Evolutionary conservation across 2,329 filamentous ascomycete genomes (phyloP), one percentile per base, ranked within the genome.

Genomic region (Colletotrichum cereale): DNA sequence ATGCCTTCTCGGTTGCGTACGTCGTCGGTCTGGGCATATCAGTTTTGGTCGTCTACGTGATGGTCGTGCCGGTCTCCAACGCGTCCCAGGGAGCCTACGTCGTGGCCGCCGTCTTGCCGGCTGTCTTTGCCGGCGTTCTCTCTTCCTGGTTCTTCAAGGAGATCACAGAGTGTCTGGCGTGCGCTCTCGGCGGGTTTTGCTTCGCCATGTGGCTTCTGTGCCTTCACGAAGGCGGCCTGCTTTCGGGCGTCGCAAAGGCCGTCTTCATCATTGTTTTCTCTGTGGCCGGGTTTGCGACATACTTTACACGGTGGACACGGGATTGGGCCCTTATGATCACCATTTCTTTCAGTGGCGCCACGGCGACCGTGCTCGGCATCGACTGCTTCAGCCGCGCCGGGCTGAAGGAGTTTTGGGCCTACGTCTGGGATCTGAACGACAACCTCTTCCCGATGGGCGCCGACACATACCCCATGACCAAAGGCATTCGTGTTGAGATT

Each of bases 321-420:
- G 89, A 90, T 14, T 96, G 96, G 80, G 92, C 90, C 2, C 83
- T 97, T 60, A 96, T 98, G 47, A 84, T 85, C 16, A 89, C 89
- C 58, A 94, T 94, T 16, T 89, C 95, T 0, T 97, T 98, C 78
- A 87, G 90, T 5, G 96, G 96, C 10, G 92, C 94, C 4, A 97
- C 94, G 0, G 89, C 89, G 3, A 86, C 92, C 0, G 88, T 97
- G 18, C 82, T 98, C 2, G 96, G 96, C 2, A 93, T 98, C 69
- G 96, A 98, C 79, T 97, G 94, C 80, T 97, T 96, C 76, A 96
- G 91, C 77, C 87, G 90, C 73, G 94, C 95, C n/a, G 96, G 96
- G 0, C 84, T 97, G 76, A 98, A 97, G 80, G 96, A 98, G 80
- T 98, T 98, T 75, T 98, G 96, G 96, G 88, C 94, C 7, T 98